Evolutionary conservation across 768 basidiomycete genomes (phyloP).

Genomic region (Podaxis sp.): DNA sequence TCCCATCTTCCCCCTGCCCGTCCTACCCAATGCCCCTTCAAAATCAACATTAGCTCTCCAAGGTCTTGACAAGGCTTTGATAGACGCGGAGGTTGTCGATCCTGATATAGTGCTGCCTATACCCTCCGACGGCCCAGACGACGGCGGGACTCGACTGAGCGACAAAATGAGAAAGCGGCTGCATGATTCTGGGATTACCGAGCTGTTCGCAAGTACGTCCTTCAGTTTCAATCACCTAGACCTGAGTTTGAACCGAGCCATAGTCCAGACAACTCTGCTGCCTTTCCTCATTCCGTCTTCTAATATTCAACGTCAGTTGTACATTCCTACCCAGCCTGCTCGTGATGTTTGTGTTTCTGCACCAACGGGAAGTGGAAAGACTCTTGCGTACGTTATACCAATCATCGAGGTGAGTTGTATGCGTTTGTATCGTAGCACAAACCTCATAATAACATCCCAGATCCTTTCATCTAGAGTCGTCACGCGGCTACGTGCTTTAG

Average conservation of each 20-base stretch:
- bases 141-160: constrained; percentile 47
- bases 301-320: constrained; percentile 40
- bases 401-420: constrained; percentile 66
- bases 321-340: constrained; percentile 61
- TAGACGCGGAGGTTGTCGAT: constrained; percentile 66
- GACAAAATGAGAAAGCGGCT: constrained; percentile 59
- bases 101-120: constrained; percentile 45
- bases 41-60: constrained; percentile 69
- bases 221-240: neutral
- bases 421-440: neutral
- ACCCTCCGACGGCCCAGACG: constrained; percentile 32
- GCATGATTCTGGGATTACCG: constrained; percentile 72
- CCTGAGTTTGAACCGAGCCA: neutral
- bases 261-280: constrained; percentile 87
- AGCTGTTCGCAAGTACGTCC: constrained; percentile 81
- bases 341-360: constrained; percentile 92
- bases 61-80: constrained; percentile 70
- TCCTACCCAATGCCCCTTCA: constrained; percentile 63
- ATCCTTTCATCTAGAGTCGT: constrained; percentile 68
- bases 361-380: constrained; percentile 97
- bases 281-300: constrained; percentile 68
- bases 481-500: constrained; percentile 80
- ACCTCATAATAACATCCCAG: constrained; percentile 31
- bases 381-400: constrained; percentile 91
- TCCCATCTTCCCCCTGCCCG: constrained; percentile 67